These are phyloP conservation scores for Aspergillus ruber DNA, from an alignment of 2,329 filamentous ascomycete species.

Conservation along the genomic window DNA sequence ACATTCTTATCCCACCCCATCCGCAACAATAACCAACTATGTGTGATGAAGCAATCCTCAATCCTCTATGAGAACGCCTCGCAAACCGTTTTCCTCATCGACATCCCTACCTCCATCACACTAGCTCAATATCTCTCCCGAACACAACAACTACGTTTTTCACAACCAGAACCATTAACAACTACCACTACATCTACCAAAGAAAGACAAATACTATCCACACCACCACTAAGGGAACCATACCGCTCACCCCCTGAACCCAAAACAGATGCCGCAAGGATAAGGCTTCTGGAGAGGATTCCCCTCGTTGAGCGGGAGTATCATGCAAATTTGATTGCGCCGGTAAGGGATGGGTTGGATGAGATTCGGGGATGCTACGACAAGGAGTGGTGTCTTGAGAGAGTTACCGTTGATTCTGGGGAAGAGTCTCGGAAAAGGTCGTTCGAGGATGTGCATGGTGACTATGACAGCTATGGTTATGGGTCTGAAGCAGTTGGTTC, in stretches of 20 bases:
- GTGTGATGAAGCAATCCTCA: conserved; percentile 13
- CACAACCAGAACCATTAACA: background rate
- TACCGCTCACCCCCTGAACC: conserved; percentile 46
- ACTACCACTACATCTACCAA: background rate
- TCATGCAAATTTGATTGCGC: conserved; percentile 20
- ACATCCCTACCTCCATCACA: conserved; percentile 54
- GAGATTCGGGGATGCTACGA: conserved; percentile 20
- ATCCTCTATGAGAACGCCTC: conserved; percentile 49
- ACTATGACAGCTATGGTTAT: conserved; percentile 3
- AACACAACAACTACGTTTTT: conserved; percentile 1
- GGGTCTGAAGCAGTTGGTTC: background rate
- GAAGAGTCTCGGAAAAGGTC: background rate
- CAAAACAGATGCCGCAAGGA: conserved; percentile 41
- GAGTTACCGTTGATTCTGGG: conserved; percentile 1
- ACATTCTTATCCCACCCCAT: background rate
- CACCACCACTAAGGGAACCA: conserved; percentile 38
- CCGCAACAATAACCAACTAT: background rate
- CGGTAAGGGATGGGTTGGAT: conserved; percentile 35
- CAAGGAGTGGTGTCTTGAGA: conserved; percentile 29
- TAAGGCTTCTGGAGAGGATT: conserved; percentile 32
- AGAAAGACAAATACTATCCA: conserved; percentile 38
- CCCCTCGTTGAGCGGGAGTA: conserved; percentile 25
- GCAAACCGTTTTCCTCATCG: conserved; percentile 46
- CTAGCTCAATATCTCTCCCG: conserved; percentile 41
- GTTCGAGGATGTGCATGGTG: background rate